Conservation (phyloP, 2,329 filamentous ascomycete genomes). For the Sarocladium brachiariae region DNA sequence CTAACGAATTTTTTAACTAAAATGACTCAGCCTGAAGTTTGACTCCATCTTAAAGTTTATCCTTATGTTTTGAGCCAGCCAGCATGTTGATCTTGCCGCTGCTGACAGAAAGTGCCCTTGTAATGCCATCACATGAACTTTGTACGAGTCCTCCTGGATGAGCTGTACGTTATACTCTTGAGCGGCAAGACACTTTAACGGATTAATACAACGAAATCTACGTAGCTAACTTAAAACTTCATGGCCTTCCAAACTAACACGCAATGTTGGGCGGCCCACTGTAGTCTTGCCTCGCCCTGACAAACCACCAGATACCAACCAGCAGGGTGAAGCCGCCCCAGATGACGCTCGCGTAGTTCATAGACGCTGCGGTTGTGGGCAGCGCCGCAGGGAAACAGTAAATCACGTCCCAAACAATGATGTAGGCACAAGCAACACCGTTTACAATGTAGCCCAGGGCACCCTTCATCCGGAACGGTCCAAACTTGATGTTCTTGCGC, state of each 20-base stretch:
- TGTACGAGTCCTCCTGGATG: no score
- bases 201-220: no score
- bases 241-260: not conserved
- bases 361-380: slow-evolving; percentile 37
- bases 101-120: no score
- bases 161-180: no score
- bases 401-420: slow-evolving; percentile 54
- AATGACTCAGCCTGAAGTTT: no score
- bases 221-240: no score
- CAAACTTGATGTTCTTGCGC: slow-evolving; percentile 33
- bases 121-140: no score
- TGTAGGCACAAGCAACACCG: slow-evolving; percentile 47
- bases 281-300: slow-evolving; percentile 19
- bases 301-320: slow-evolving; percentile 35
- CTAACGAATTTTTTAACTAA: no score
- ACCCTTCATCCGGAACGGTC: slow-evolving; percentile 50
- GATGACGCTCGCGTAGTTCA: slow-evolving; percentile 47
- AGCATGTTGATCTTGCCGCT: no score
- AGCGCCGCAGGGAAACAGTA: slow-evolving; percentile 51
- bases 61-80: no score
- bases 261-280: slow-evolving; percentile 3
- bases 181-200: no score
- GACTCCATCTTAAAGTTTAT: no score
- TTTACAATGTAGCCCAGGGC: slow-evolving; percentile 43
- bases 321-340: slow-evolving; percentile 34